Base-by-base conservation (phyloP, 176 grass and related monocot genomes). In the Hordeum marinum region DNA sequence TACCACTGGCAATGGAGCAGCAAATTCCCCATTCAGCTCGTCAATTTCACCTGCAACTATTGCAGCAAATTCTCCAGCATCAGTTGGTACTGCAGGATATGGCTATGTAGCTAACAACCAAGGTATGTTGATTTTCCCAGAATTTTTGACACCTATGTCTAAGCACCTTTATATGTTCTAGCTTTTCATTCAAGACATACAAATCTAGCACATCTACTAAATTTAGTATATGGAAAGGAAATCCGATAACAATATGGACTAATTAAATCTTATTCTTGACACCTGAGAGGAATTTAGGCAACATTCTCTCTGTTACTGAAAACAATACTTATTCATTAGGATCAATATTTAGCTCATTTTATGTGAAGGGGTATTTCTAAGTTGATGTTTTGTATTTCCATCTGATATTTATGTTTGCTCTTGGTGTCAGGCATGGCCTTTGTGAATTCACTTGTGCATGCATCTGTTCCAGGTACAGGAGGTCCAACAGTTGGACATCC, bases 401-500 rank as follows among this genome's bases (percentile, higher is more conserved):
- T 68, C 25, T 87, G 12, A 74, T 82, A 24, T 60, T 20, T 87
- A 37, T 64, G 63, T 80, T 80, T 78, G 14, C 29, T 76, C 48
- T 79, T 32, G 45, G 43, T 82, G 42, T 84, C 84, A 80, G 39
- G 43, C 82, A 60, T 64, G 9, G 24, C 57, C 46, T 88, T 82
- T 61, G 48, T 76, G 84, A 84, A 74, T 76, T 90, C 32, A 75
- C 74, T 85, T 79, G 72, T 80, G 27, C 87, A 88, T 85, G 76
- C 82, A 81, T 91, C 88, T 63, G 82, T 89, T 81, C 81, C 88
- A 86, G 88, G 93, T 37, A 88, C 94, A 61, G 84, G 83, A 42
- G 89, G 73, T 62, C 83, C 83, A 61, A 80, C 80, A 55, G 83
- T 82, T 78, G 92, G 80, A 68, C 87, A 82, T 60, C 83, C 86